Evolutionary conservation across 768 basidiomycete genomes (phyloP).

Genomic region (Dacryopinax primogenitus): DNA sequence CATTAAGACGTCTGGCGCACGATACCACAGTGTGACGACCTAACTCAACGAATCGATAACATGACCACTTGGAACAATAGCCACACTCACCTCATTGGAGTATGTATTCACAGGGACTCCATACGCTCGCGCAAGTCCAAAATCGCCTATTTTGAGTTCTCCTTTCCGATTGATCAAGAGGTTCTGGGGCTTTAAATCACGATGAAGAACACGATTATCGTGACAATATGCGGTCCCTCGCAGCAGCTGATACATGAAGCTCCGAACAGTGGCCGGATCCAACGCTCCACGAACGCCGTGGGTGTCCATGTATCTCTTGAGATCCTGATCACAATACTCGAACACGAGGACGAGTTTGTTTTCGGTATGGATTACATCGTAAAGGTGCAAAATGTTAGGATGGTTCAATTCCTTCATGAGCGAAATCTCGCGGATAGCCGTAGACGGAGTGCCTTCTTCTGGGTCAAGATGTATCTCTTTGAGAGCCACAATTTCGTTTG

Average conservation of each 20-base stretch:
- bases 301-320: slow-evolving; percentile 99
- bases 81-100: slow-evolving; percentile 64
- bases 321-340: slow-evolving; percentile 95
- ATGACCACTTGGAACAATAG: slow-evolving; percentile 17
- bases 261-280: slow-evolving; percentile 69
- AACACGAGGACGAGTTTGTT: slow-evolving; percentile 96
- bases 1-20: slow-evolving; percentile 92
- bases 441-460: slow-evolving; percentile 96
- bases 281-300: slow-evolving; percentile 92
- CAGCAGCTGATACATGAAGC: slow-evolving; percentile 95
- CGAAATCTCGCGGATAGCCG: slow-evolving; percentile 96
- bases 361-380: slow-evolving; percentile 98
- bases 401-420: slow-evolving; percentile 99
- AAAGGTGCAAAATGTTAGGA: slow-evolving; percentile 92
- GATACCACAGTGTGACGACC: slow-evolving; percentile 98
- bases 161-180: slow-evolving; percentile 94
- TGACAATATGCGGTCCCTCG: slow-evolving; percentile 98
- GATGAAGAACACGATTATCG: slow-evolving; percentile 93
- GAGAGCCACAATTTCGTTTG: slow-evolving; percentile 95
- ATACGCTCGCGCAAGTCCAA: slow-evolving; percentile 92
- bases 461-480: slow-evolving; percentile 99
- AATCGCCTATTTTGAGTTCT: slow-evolving; percentile 94
- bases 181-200: slow-evolving; percentile 97
- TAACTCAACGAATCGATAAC: slow-evolving; percentile 24
- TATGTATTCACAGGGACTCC: slow-evolving; percentile 99